Conservation (phyloP, 2,329 filamentous ascomycete species). For the Ceratocystis smalleyi region DNA sequence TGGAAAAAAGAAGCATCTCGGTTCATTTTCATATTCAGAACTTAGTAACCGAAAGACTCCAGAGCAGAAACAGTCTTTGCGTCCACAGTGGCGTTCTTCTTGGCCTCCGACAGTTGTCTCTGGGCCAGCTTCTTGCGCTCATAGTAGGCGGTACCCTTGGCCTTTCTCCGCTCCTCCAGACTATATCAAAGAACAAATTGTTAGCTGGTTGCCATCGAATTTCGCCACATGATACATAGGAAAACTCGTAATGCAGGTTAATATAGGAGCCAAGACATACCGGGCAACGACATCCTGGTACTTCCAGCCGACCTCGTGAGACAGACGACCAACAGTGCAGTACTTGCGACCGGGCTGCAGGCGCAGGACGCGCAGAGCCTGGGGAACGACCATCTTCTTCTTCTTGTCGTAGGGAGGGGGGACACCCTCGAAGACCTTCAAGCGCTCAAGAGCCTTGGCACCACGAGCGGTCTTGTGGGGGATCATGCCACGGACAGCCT, state of each 20-base stretch:
- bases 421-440: conserved; percentile 99
- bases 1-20: conserved; percentile 2
- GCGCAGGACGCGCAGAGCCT: conserved; percentile 89
- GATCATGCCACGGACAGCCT: conserved; percentile 99
- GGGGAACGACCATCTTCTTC: conserved; percentile 98
- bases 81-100: conserved; percentile 81
- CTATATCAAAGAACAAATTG: conserved; percentile 31
- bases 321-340: conserved; percentile 96
- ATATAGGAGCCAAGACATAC: conserved; percentile 40
- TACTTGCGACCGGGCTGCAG: conserved; percentile 99
- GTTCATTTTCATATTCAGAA: conserved; percentile 14
- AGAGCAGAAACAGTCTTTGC: conserved; percentile 78
- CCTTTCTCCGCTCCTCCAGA: conserved; percentile 98
- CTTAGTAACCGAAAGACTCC: conserved; percentile 79
- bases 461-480: conserved; percentile 99
- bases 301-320: conserved; percentile 99
- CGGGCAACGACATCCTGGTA: conserved; percentile 98
- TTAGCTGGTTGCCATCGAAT: neutral
- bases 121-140: conserved; percentile 97
- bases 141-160: conserved; percentile 98
- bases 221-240: neutral
- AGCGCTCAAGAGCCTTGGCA: conserved; percentile 88
- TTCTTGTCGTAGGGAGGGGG: conserved; percentile 98
- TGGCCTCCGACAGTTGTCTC: conserved; percentile 79
- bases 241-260: neutral